Conservation (phyloP, 139 green algal genomes). For the Volvox reticuliferus region DNA sequence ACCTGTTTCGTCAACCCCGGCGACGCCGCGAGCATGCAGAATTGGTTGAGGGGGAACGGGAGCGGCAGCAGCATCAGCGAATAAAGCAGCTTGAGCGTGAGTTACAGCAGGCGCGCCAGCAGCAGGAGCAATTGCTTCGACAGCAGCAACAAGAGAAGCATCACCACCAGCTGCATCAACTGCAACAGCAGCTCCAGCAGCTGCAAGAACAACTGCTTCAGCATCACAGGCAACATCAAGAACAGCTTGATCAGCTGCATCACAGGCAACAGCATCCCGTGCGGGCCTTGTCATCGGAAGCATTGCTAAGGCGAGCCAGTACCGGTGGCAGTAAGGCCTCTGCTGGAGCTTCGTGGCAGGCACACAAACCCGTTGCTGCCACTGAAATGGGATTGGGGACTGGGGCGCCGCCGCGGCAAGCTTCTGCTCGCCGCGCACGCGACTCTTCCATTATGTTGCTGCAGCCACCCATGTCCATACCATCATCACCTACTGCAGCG, state of each 20-base stretch:
- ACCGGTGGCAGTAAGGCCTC: too few species aligned
- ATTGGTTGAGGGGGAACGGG: not conserved
- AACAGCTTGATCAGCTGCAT: not conserved
- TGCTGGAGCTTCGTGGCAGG: too few species aligned
- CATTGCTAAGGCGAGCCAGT: not conserved
- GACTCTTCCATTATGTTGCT: too few species aligned
- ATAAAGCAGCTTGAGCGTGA: not conserved
- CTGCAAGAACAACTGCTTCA: not conserved
- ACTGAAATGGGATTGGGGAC: not conserved
- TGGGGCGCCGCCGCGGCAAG: too few species aligned
- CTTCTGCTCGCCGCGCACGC: too few species aligned
- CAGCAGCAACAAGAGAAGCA: conserved; percentile 18
- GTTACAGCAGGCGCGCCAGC: not conserved
- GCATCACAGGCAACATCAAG: not conserved
- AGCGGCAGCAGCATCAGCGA: not conserved
- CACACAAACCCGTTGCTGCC: too few species aligned
- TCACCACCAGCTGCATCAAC: not conserved
- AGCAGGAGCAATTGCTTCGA: not conserved
- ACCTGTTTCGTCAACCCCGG: not conserved
- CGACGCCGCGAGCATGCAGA: not conserved
- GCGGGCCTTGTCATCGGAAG: not conserved
- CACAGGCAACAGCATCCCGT: not conserved
- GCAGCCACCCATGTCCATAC: too few species aligned
- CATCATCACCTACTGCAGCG: too few species aligned
- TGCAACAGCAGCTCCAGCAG: not conserved